A percentile compares a stretch with the other conserved stretches of the same genome.
Conservation (phyloP, 257 asterid species). For the Gynochthodes officinalis region DNA sequence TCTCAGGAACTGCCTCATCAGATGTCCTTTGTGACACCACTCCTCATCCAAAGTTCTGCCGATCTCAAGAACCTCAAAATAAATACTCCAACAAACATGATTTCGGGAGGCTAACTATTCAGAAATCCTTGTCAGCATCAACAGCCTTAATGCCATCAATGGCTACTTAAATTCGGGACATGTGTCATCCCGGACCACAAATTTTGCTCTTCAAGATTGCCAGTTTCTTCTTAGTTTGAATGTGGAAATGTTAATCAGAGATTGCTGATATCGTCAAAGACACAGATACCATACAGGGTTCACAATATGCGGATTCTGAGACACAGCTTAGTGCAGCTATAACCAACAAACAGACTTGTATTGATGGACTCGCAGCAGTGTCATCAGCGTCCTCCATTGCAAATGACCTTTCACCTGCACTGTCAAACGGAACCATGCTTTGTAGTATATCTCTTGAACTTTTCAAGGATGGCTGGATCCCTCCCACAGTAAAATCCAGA, state of each 20-base stretch:
- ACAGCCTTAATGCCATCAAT: slow-evolving; percentile 4
- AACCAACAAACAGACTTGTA: slow-evolving; percentile 27
- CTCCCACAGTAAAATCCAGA: not conserved
- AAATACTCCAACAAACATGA: slow-evolving; percentile 21
- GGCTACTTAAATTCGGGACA: not conserved
- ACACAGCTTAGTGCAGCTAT: slow-evolving; percentile 29
- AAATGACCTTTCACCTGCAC: slow-evolving; percentile 7
- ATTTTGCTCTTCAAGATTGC: slow-evolving; percentile 32
- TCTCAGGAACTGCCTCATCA: slow-evolving; percentile 4
- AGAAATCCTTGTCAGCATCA: slow-evolving; percentile 17
- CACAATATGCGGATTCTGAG: not conserved
- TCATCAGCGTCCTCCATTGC: slow-evolving; percentile 14
- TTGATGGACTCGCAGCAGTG: slow-evolving; percentile 16
- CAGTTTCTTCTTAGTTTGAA: slow-evolving; percentile 18
- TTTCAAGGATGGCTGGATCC: slow-evolving; percentile 27
- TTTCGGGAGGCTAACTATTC: slow-evolving; percentile 18
- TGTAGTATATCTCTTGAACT: slow-evolving; percentile 30
- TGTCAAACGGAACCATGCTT: slow-evolving; percentile 21
- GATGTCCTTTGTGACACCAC: slow-evolving; percentile 25
- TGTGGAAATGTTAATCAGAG: slow-evolving; percentile 7
- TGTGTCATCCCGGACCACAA: not conserved
- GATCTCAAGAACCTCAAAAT: slow-evolving; percentile 13
- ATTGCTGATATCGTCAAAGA: not conserved
- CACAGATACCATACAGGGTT: slow-evolving; percentile 5
- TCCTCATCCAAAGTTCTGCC: slow-evolving; percentile 22